phyloP scores from a whole-genome alignment of 495 filamentous ascomycete genomes.

The Ascodesmis nigricans region DNA sequence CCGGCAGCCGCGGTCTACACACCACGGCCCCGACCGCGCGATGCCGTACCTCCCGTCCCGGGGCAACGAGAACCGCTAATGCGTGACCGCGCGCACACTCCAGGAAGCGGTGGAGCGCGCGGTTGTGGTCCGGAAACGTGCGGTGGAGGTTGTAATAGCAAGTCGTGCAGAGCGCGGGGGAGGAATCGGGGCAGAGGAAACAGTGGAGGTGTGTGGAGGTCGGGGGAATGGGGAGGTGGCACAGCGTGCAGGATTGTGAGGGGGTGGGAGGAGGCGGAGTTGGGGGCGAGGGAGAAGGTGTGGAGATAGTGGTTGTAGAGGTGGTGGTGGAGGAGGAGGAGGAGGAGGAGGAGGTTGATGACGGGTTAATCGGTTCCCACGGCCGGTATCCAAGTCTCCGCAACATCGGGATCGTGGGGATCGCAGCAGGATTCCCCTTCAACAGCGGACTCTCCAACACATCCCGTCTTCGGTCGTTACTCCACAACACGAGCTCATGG shows the following conservation, averaged over 20 bases:
- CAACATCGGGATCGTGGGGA: no score
- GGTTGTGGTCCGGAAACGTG: background rate
- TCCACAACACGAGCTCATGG: slow-evolving; percentile 15
- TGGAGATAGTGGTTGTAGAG: background rate
- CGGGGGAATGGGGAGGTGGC: slow-evolving; percentile 1
- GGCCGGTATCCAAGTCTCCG: no score
- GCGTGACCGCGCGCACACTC: slow-evolving; percentile 7
- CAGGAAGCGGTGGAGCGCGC: slow-evolving; percentile 3
- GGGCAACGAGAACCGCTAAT: slow-evolving; percentile 11
- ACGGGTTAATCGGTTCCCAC: no score
- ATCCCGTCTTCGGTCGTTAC: slow-evolving; percentile 8
- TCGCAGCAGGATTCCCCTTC: background rate
- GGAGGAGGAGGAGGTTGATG: no score
- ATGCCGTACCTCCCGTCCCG: slow-evolving; percentile 9
- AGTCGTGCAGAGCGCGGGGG: slow-evolving; percentile 11
- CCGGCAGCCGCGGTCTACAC: slow-evolving; percentile 6
- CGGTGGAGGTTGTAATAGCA: slow-evolving; percentile 11
- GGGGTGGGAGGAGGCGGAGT: background rate
- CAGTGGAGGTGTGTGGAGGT: slow-evolving; percentile 13
- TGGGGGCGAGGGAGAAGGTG: background rate
- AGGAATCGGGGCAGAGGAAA: slow-evolving; percentile 1
- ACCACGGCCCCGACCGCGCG: slow-evolving; percentile 5
- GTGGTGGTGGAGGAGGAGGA: no score
- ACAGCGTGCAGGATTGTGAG: slow-evolving; percentile 2
- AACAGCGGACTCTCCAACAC: no score